Evolutionary conservation across 1,139 yeast genomes (phyloP).

Genomic region (Protomyces inundatus): DNA sequence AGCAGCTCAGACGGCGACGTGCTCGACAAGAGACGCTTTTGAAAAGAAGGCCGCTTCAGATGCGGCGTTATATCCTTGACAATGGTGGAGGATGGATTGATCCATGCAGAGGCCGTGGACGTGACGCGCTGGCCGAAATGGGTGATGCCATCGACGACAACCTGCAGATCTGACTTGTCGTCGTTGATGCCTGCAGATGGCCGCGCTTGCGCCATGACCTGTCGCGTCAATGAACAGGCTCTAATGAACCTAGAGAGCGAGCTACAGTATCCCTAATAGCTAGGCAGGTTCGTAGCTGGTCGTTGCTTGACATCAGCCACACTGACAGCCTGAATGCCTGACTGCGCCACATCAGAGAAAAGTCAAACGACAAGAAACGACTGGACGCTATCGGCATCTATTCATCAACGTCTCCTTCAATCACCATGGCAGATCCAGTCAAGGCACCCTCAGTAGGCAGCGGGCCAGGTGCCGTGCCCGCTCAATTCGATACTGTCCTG

Average conservation of each 20-base stretch:
- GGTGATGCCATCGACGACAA: conserved; percentile 17
- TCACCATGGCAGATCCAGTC: background rate
- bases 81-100: conserved; percentile 23
- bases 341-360: background rate
- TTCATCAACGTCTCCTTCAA: background rate
- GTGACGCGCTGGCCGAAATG: conserved; percentile 21
- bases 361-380: background rate
- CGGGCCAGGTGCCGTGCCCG: conserved; percentile 31
- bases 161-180: conserved; percentile 11
- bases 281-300: background rate
- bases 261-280: no score
- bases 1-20: conserved; percentile 45
- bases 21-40: conserved; percentile 29
- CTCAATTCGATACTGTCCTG: conserved; percentile 70
- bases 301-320: background rate
- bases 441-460: conserved; percentile 21
- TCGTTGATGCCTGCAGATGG: background rate
- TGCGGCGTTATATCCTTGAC: conserved; percentile 25
- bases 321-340: background rate
- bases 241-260: no score
- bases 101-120: conserved; percentile 26
- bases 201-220: background rate
- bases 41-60: conserved; percentile 21
- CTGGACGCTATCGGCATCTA: background rate
- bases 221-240: no score